phyloP scores from a whole-genome alignment of 1,139 yeast genomes.

The Kurtzmaniella quercitrusa region DNA sequence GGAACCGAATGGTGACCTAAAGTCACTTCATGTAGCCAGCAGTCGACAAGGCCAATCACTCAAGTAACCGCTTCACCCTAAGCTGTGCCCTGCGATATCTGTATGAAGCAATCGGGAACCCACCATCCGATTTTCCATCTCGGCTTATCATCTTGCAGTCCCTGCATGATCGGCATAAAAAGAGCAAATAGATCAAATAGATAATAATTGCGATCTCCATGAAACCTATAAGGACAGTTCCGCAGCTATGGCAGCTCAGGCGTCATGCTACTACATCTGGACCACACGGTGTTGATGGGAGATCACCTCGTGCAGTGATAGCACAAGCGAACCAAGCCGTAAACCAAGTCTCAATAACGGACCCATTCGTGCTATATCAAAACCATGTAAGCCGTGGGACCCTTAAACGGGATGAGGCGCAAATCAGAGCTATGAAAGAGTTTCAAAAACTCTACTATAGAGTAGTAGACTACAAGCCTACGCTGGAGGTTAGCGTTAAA shows the following conservation, averaged over 20 bases:
- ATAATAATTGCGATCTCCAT: background rate
- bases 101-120: background rate
- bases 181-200: background rate
- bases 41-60: no score
- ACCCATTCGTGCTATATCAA: conserved; percentile 58
- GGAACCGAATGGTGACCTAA: no score
- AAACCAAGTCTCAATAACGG: conserved; percentile 45
- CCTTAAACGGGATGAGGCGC: conserved; percentile 52
- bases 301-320: conserved; percentile 18
- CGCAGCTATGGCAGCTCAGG: background rate
- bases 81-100: background rate
- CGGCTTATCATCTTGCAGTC: background rate
- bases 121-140: background rate
- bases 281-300: conserved; percentile 39
- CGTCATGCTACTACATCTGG: conserved; percentile 15
- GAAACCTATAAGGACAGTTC: background rate
- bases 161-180: background rate
- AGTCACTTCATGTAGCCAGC: no score
- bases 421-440: conserved; percentile 60
- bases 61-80: no score
- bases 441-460: conserved; percentile 59
- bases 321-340: background rate
- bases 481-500: conserved; percentile 44
- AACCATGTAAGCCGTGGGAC: conserved; percentile 48
- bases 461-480: conserved; percentile 57